Evolutionary conservation across 345 rosid genomes (phyloP), one percentile per base, ranked within the genome.

Genomic region (Draba incana): DNA sequence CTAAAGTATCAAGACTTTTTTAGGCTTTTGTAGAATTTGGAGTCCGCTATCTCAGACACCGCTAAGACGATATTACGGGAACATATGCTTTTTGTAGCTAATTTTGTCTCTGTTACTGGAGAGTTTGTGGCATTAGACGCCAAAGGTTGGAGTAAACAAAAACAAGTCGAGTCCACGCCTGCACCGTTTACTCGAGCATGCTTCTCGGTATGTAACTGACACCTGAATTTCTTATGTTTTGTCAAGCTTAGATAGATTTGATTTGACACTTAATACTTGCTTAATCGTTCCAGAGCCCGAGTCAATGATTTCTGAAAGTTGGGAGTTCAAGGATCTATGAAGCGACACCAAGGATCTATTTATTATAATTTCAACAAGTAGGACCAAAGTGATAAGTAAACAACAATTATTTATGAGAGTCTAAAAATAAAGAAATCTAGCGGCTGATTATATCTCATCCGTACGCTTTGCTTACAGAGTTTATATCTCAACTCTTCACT

Each of bases 171-270:
- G 37, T 84, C 87, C 31, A 82, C 78, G 1, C 48, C 82, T 43
- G 83, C 97, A 14, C 93, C 98, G 6, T 89, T 94, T 64, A 78
- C 84, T 79, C 98, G 86, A 84, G 98, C 95, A 1, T 87, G 95
- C 85, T 91, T 94, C 76, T 86, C 95, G 54, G 99, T 91, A 66
- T 84, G 94, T 82, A 30, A 65, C 42, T 2, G 31, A 30, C 46
- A 11, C 14, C 10, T 42, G 62, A 28, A n/a, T 12, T 43, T n/a
- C n/a, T n/a, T n/a, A n/a, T n/a, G n/a, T n/a, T n/a, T n/a, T n/a
- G n/a, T n/a, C n/a, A n/a, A n/a, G n/a, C n/a, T n/a, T 23, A 27
- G 2, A 45, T 20, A 23, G 47, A 20, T 38, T 25, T 46, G 38
- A 31, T 59, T 20, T 57, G 12, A 50, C 43, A 33, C 23, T 45